Percentiles rank a stretch among this genome's conserved stretches.
phyloP scores from a whole-genome alignment of 148 eudicot genomes.

The Nyssa sinensis region DNA sequence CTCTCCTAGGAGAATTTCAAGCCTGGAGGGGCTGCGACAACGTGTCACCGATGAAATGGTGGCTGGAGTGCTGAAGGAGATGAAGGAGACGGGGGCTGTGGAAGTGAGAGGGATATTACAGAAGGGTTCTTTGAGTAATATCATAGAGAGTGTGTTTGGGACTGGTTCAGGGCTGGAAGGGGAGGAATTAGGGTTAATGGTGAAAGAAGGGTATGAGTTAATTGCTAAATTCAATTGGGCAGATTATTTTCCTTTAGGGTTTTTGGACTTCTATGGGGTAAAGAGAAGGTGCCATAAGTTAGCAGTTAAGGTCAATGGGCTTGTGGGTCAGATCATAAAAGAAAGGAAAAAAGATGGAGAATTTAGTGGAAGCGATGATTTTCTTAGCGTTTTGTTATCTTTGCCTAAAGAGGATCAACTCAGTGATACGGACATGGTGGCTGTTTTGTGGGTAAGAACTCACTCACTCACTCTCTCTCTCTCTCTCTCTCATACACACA shows the following conservation, averaged over 20 bases:
- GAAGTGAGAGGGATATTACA: slow-evolving; percentile 53
- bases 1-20: slow-evolving; percentile 57
- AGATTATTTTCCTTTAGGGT: slow-evolving; percentile 54
- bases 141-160: slow-evolving; percentile 75
- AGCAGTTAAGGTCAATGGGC: slow-evolving; percentile 38
- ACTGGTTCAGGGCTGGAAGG: slow-evolving; percentile 37
- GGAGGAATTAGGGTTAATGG: slow-evolving; percentile 54
- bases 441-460: slow-evolving; percentile 74
- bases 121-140: slow-evolving; percentile 52
- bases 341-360: slow-evolving; percentile 37
- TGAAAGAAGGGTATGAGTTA: slow-evolving; percentile 74
- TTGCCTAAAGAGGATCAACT: slow-evolving; percentile 63
- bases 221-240: slow-evolving; percentile 58
- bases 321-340: slow-evolving; percentile 43
- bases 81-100: slow-evolving; percentile 43
- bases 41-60: slow-evolving; percentile 45
- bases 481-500: background rate
- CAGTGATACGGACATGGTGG: slow-evolving; percentile 52
- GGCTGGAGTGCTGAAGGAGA: slow-evolving; percentile 31
- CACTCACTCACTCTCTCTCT: slow-evolving; percentile 8
- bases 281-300: slow-evolving; percentile 62
- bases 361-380: slow-evolving; percentile 40
- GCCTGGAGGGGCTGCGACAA: slow-evolving; percentile 49
- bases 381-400: slow-evolving; percentile 60
- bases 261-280: slow-evolving; percentile 61